These are phyloP conservation scores for Phytophthora tentaculata DNA, from an alignment of 352 stramenopile genomes.

Conservation along the genomic window DNA sequence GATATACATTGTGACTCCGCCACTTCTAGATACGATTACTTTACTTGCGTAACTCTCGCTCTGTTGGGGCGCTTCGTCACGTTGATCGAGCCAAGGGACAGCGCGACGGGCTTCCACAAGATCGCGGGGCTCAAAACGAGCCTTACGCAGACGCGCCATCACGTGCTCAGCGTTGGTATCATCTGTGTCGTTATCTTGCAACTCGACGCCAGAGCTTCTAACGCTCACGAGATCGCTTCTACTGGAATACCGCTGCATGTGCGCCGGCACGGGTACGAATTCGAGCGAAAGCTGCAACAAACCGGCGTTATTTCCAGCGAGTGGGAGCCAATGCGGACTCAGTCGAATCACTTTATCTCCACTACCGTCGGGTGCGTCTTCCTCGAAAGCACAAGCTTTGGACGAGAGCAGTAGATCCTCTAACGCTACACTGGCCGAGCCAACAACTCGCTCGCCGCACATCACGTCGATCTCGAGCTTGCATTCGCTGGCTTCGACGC, in stretches of 20 bases:
- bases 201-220: constrained; percentile 12
- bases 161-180: constrained; percentile 18
- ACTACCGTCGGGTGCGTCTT: constrained; percentile 22
- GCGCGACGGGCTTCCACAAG: constrained; percentile 17
- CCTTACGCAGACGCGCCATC: constrained; percentile 18
- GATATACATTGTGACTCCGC: constrained; percentile 62
- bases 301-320: constrained; percentile 48
- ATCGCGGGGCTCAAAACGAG: constrained; percentile 36
- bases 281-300: constrained; percentile 59
- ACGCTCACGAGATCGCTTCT: not conserved
- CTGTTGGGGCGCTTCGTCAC: constrained; percentile 16
- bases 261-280: constrained; percentile 39
- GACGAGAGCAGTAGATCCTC: constrained; percentile 40
- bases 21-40: constrained; percentile 49
- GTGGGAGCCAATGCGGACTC: constrained; percentile 50
- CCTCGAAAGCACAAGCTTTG: constrained; percentile 23
- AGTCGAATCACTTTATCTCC: constrained; percentile 17
- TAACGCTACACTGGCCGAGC: constrained; percentile 41
- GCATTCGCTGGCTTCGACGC: constrained; percentile 37
- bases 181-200: constrained; percentile 28
- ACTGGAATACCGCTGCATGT: constrained; percentile 7
- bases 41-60: constrained; percentile 15
- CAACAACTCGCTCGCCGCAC: constrained; percentile 58
- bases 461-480: constrained; percentile 62
- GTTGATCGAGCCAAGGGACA: constrained; percentile 36